Conservation (phyloP, 495 filamentous ascomycete genomes). For the Aspergillus cavernicola region DNA sequence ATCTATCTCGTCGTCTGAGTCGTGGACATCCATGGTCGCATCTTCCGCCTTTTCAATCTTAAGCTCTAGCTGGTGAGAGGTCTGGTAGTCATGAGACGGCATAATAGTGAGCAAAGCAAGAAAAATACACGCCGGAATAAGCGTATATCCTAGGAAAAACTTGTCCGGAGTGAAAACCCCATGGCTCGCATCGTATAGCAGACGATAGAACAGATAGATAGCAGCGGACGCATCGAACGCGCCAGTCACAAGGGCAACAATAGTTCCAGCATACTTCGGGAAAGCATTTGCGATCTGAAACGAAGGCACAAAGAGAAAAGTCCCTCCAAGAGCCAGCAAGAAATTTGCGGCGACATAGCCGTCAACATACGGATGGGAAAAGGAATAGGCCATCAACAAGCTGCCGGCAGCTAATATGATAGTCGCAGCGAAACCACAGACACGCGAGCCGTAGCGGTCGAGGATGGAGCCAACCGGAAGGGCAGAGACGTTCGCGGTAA, state of each 20-base stretch:
- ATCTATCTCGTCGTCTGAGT: constrained; percentile 54
- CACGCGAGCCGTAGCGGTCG: constrained; percentile 62
- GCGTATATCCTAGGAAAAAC: constrained; percentile 63
- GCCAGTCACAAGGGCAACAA: constrained; percentile 66
- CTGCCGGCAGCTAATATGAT: constrained; percentile 54
- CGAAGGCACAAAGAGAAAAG: constrained; percentile 66
- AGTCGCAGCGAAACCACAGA: constrained; percentile 53
- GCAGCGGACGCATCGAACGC: constrained; percentile 70
- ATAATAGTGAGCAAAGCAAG: constrained; percentile 56
- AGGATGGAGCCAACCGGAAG: constrained; percentile 63
- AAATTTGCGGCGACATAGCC: constrained; percentile 62
- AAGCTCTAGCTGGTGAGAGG: constrained; percentile 54
- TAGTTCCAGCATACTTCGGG: constrained; percentile 59
- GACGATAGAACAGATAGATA: constrained; percentile 61
- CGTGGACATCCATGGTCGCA: constrained; percentile 48
- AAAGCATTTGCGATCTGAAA: constrained; percentile 73
- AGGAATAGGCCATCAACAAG: constrained; percentile 55
- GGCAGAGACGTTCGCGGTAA: constrained; percentile 63
- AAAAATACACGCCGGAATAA: constrained; percentile 55
- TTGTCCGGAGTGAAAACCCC: constrained; percentile 50
- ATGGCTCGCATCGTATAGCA: constrained; percentile 51
- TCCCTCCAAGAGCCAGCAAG: constrained; percentile 62
- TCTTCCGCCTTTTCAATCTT: constrained; percentile 57
- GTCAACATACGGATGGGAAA: constrained; percentile 50
- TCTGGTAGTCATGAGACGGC: constrained; percentile 60